phyloP scores from a whole-genome alignment of 345 rosid genomes.

The Camelina neglecta region DNA sequence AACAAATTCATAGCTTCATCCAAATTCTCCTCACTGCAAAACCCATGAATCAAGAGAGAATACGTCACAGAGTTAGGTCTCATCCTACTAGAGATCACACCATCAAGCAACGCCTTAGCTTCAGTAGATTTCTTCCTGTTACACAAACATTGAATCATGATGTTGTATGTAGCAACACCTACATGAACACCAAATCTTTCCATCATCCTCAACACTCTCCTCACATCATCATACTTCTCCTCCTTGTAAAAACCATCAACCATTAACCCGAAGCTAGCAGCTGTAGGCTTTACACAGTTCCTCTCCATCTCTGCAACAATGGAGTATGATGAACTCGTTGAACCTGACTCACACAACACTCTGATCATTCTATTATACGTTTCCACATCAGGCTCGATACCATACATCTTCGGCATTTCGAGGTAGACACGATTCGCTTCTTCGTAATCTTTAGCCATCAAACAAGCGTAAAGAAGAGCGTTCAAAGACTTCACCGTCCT shows the following conservation, averaged over 20 bases:
- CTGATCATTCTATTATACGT: conserved; percentile 65
- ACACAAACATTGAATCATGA: conserved; percentile 74
- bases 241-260: conserved; percentile 72
- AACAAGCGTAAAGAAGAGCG: conserved; percentile 66
- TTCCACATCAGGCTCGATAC: conserved; percentile 63
- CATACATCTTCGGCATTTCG: conserved; percentile 58
- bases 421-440: conserved; percentile 67
- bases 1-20: conserved; percentile 72
- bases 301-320: conserved; percentile 75
- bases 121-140: conserved; percentile 59
- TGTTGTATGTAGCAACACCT: conserved; percentile 58
- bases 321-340: conserved; percentile 64
- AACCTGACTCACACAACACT: conserved; percentile 63
- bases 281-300: conserved; percentile 59
- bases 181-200: conserved; percentile 49
- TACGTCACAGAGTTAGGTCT: conserved; percentile 58
- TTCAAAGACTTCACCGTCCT: conserved; percentile 68
- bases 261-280: conserved; percentile 56
- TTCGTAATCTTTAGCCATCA: conserved; percentile 54
- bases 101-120: conserved; percentile 64
- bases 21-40: conserved; percentile 63
- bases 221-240: conserved; percentile 74
- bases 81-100: conserved; percentile 53
- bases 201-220: conserved; percentile 70
- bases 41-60: conserved; percentile 72